phyloP scores from a whole-genome alignment of 1,284 basidiomycete genomes.

The Vanrija pseudolonga region DNA sequence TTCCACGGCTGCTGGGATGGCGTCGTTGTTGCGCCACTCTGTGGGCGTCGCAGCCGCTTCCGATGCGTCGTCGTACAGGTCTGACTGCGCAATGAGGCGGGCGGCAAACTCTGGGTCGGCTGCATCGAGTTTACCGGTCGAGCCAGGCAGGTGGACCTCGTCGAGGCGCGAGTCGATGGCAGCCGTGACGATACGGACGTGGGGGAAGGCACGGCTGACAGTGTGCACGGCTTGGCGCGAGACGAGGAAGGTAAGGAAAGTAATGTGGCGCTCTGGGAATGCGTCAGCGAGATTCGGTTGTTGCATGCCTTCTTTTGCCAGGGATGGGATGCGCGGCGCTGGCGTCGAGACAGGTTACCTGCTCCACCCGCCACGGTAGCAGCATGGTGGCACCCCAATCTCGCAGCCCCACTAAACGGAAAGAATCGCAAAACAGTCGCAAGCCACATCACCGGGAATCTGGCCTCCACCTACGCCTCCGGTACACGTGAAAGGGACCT shows the following conservation, averaged over 20 bases:
- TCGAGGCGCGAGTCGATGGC: conserved; percentile 60
- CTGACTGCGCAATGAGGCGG: conserved; percentile 16
- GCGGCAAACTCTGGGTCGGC: conserved; percentile 43
- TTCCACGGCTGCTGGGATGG: not conserved
- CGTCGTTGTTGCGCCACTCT: conserved; percentile 12
- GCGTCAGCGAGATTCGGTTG: conserved; percentile 1
- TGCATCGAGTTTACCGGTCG: conserved; percentile 29
- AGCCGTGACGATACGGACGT: conserved; percentile 73
- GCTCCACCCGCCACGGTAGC: no score
- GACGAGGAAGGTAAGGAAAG: conserved; percentile 85
- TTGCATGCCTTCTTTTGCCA: not conserved
- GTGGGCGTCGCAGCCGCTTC: conserved; percentile 12
- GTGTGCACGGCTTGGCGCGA: conserved; percentile 73
- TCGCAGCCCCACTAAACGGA: no score
- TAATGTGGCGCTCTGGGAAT: conserved; percentile 67
- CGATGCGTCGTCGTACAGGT: conserved; percentile 1
- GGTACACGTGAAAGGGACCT: no score
- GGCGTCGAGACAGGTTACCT: no score
- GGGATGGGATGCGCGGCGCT: no score
- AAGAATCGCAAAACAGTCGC: no score
- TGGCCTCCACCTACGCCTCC: no score
- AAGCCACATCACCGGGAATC: no score
- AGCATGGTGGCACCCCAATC: no score
- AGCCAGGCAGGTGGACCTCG: conserved; percentile 39
- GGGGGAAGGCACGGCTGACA: conserved; percentile 75